Evolutionary conservation across 345 rosid species (phyloP).

Genomic region (Rubroshorea leprosula): DNA sequence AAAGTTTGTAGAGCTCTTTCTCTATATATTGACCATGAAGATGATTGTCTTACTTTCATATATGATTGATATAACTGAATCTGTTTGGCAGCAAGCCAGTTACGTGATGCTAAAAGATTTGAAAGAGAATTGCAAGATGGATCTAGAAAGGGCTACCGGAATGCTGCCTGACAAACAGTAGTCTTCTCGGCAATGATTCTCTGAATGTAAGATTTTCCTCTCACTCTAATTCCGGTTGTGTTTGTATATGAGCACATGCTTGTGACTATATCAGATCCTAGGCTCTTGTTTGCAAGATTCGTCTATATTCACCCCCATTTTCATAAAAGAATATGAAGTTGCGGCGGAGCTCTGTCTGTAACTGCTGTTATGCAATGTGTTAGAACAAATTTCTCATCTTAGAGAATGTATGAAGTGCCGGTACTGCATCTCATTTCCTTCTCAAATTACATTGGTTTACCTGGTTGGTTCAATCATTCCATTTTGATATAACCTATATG

Average conservation of each 20-base stretch:
- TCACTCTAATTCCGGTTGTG: conserved; percentile 3
- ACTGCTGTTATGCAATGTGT: neutral
- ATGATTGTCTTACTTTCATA: conserved; percentile 1
- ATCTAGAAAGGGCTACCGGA: conserved; percentile 44
- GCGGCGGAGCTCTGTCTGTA: too few relatives aligned
- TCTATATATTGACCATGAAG: neutral
- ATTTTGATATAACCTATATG: too few relatives aligned
- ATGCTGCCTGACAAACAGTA: conserved; percentile 40
- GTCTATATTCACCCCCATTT: conserved; percentile 5
- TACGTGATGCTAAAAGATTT: conserved; percentile 47
- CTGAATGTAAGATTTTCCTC: conserved; percentile 15
- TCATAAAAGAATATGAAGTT: conserved; percentile 8
- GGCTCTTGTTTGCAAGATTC: neutral
- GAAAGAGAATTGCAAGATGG: conserved; percentile 71
- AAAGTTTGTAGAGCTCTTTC: too few relatives aligned
- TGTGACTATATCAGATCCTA: conserved; percentile 9
- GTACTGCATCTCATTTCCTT: too few relatives aligned
- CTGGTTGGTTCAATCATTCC: too few relatives aligned
- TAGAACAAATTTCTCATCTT: conserved; percentile 3
- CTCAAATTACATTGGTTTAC: too few relatives aligned
- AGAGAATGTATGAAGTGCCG: too few relatives aligned
- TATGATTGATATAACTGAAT: conserved; percentile 15
- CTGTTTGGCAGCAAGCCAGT: conserved; percentile 51
- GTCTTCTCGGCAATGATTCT: conserved; percentile 13
- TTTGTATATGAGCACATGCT: conserved; percentile 11